These are phyloP conservation scores for Botrytis hyacinthi DNA, from an alignment of 2,329 filamentous ascomycete genomes.

Conservation along the genomic window DNA sequence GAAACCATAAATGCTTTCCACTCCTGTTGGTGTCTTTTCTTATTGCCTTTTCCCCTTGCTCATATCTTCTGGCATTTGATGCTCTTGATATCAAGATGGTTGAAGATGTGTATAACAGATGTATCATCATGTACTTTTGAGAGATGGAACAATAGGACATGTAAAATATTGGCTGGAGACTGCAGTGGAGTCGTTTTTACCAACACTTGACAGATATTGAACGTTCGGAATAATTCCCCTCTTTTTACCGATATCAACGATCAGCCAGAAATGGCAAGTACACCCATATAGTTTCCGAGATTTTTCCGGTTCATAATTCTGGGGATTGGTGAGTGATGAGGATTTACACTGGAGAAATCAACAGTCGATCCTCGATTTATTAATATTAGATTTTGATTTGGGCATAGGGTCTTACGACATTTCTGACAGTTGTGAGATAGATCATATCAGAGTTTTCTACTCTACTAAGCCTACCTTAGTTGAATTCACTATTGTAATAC, in stretches of 20 bases:
- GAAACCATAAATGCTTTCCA: background rate
- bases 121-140: background rate
- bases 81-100: background rate
- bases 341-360: background rate
- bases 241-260: background rate
- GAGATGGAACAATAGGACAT: background rate
- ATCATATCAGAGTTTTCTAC: background rate
- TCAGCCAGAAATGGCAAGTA: background rate
- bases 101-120: background rate
- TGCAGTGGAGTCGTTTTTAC: background rate
- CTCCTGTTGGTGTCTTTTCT: background rate
- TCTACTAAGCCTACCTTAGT: background rate
- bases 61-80: background rate
- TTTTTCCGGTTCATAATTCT: background rate
- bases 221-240: background rate
- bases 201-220: background rate
- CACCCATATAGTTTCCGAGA: background rate
- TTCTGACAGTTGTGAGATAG: background rate
- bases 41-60: background rate
- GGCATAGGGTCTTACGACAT: background rate
- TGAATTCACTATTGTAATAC: background rate
- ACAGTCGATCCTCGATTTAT: background rate
- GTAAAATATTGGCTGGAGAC: background rate
- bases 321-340: background rate
- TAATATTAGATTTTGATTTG: background rate